Evolutionary conservation across 805 yeast genomes (phyloP), one percentile per base, ranked within the genome.

Genomic region (Monosporozyma servazzii): DNA sequence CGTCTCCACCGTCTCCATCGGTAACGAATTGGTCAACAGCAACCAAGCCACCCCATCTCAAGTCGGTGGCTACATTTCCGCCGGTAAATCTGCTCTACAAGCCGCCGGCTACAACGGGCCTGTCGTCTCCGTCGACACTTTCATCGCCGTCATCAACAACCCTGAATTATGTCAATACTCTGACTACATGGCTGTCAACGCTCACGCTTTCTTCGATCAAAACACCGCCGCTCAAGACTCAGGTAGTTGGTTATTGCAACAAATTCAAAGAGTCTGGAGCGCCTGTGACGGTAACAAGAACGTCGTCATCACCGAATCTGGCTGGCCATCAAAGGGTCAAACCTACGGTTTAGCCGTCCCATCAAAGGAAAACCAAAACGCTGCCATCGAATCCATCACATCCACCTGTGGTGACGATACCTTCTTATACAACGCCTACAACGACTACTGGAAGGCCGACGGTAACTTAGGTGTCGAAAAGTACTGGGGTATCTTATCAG

Each of bases 171-270:
- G 99, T 80, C 75, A 77, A 37, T 67, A 71, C 70, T 86, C 96
- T 53, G 99, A 93, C 77, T 91, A 88, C 84, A 76, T 88, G 72
- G 97, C 97, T 55, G 85, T 87, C 71, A 93, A 91, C 75, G 96
- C 97, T 61, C 99, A 93, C 72, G 88, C 97, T 63, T 93, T 78
- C 89, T 93, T 93, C 69, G 99, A 91, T 71, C 89, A 91, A 73
- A 71, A 77, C 72, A 79, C 84, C 63, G 75, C 75, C 56, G 93
- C 97, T 62, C 75, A 68, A 31, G 78, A 80, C 58, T 88, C 98
- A 56, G 99, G 99, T 78, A 66, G 74, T 31, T 93, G 98, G 97
- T 83, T 90, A 62, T 71, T 86, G 65, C 69, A 76, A 69, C 96
- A 90, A 79, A 86, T 90, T 73, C 86, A 88, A 79, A 85, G 91